Conservation (phyloP, 768 basidiomycete species). For the Chiua virens region DNA sequence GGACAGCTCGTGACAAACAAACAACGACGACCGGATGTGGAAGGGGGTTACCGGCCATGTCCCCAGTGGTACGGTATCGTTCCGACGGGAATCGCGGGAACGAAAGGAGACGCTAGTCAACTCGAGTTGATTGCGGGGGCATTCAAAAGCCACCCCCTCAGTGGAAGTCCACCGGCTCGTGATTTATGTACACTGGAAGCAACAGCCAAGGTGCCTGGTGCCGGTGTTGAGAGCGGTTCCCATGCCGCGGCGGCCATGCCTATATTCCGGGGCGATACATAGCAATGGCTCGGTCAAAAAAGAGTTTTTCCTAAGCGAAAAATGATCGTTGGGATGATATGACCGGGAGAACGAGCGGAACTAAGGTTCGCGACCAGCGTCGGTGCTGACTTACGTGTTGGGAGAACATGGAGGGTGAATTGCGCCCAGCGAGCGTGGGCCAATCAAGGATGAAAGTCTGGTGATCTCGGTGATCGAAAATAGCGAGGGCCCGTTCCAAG, state of each 20-base stretch:
- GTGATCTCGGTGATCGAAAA: constrained; percentile 18
- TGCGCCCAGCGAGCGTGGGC: constrained; percentile 2
- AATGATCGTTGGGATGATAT: not conserved
- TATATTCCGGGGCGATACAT: not conserved
- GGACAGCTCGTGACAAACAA: not conserved
- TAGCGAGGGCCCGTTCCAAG: constrained; percentile 5
- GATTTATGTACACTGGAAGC: constrained; percentile 10
- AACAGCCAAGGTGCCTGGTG: not conserved
- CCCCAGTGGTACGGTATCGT: not conserved
- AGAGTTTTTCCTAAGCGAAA: not conserved
- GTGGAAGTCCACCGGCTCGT: constrained; percentile 6
- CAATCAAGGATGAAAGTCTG: constrained; percentile 13
- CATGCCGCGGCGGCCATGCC: constrained; percentile 11
- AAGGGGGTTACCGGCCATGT: not conserved
- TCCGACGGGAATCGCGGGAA: constrained; percentile 16
- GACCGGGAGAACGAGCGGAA: not conserved
- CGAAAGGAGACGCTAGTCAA: not conserved
- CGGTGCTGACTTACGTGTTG: not conserved
- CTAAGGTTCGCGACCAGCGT: not conserved
- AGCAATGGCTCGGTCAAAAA: not conserved
- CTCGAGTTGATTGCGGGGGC: not conserved
- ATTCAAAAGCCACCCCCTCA: not conserved
- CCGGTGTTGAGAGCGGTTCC: not conserved
- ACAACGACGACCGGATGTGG: not conserved
- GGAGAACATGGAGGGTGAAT: not conserved